Base-by-base conservation (phyloP, 495 filamentous ascomycete genomes). In the Podospora didyma region DNA sequence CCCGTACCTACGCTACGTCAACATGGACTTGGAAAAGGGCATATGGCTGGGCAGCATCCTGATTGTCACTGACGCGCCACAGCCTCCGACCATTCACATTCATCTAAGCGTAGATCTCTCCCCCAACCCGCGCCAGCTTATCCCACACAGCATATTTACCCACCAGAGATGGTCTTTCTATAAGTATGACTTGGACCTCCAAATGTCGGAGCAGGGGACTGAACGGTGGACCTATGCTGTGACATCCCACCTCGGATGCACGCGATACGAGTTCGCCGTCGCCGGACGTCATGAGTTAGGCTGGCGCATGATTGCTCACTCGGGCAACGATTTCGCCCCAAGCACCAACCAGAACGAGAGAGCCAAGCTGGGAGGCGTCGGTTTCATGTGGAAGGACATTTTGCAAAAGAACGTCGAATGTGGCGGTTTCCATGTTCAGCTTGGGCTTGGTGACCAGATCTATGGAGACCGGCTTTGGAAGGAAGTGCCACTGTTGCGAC, bases 191-290 rank as follows among this genome's bases (percentile, higher is more conserved):
- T 69, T 98, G 54, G 89, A 96, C 60, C 73, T 97, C 23, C 86
- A 85, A 58, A 97, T 98, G 94, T 87, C 88, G 28, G 94, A 97
- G 10, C 71, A 46, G 73, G 74, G 79, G 3, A 84, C 88, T 24
- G 89, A 92, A 3, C 90, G 94, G 64, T 98, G 94, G 94, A 98
- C 94, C 0, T 98, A 98, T 67, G 94, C 94, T 7, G 94, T 98
- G 52, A 97, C 95, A 0, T 97, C 93, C 24, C 92, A 97, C 65
- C 79, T 97, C 0, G 94, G 94, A 14, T 97, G 94, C 75, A 97
- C 94, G 4, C 83, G 94, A 17, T 98, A 96, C 72, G 94, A 98
- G 72, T 98, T 98, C 68, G 81, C 97, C n/a, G 90, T 98, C 22
- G 94, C 94, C 10, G 92, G 92, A 7, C 86, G 92, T 46, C 74